A percentile compares a stretch with the other conserved stretches of the same genome.
Conservation (phyloP, 192 early-diverging fungal genomes). For the Umbelopsis sp. region DNA sequence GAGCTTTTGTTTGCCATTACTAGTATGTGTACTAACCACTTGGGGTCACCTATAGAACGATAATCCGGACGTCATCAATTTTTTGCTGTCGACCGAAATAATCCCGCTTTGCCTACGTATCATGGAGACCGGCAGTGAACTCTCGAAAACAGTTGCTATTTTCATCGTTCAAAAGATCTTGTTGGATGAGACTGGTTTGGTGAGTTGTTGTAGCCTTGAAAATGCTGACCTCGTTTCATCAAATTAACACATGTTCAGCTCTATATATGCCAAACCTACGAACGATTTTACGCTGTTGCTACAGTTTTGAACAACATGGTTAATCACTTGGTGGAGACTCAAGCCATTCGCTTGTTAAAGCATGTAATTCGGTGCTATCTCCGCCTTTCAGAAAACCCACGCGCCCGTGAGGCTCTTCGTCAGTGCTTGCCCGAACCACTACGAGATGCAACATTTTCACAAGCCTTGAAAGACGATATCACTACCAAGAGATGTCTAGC, state of each 20-base stretch:
- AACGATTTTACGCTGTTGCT: constrained; percentile 93
- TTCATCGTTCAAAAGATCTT: constrained; percentile 99
- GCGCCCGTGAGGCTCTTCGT: constrained; percentile 88
- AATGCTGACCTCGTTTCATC: constrained; percentile 48
- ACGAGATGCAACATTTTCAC: constrained; percentile 84
- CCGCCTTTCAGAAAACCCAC: constrained; percentile 89
- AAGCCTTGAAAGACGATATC: constrained; percentile 85
- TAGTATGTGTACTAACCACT: background rate
- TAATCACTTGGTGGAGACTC: constrained; percentile 83
- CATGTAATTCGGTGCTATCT: constrained; percentile 93
- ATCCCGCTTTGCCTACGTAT: constrained; percentile 97
- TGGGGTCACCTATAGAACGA: constrained; percentile 63
- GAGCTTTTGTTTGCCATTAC: background rate
- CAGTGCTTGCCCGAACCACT: constrained; percentile 90
- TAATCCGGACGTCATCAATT: constrained; percentile 94
- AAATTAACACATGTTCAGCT: constrained; percentile 28
- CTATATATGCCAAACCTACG: constrained; percentile 90
- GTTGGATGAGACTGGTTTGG: constrained; percentile 89
- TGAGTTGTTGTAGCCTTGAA: constrained; percentile 29
- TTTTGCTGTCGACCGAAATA: constrained; percentile 95
- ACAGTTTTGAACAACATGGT: constrained; percentile 95
- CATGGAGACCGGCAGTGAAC: constrained; percentile 96
- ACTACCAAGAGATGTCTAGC: constrained; percentile 85
- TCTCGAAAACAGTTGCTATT: constrained; percentile 98
- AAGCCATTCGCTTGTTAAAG: constrained; percentile 86